Base-by-base conservation (phyloP, 2,329 filamentous ascomycete species). In the Colletotrichum lupini region DNA sequence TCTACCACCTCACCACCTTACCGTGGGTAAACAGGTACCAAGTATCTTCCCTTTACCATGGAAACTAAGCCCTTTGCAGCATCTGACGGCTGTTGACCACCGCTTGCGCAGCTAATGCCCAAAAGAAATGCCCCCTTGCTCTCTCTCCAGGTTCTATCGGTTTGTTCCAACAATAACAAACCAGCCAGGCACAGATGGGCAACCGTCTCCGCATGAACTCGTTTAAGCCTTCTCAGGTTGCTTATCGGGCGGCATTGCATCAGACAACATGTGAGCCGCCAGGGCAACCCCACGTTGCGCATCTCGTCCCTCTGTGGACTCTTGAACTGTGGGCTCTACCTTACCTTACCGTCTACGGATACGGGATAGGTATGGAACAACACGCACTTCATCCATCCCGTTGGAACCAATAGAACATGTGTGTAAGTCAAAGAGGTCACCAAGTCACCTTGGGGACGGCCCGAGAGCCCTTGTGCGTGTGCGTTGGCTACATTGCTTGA, bases 381-480 rank as follows among this genome's bases (percentile, higher is more conserved):
- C 19, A 62, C 59, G 12, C 60, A 52, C 59, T 26, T 24, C 30
- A 59, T 24, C 16, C 24, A 30, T 24, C 61, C 61, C 42, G 19
- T n/a, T 63, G 46, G 46, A 46, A 42, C 28, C 56, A 42, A 53
- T 35, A 30, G 9, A 35, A 22, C 19, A 49, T 49, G 42, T 22
- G 42, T 11, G 42, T 11, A 49, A 49, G 42, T 49, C 19, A 49
- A 49, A 42, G 37, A 42, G 37, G 37, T 42, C 37, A 42, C 19
- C 52, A 30, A 57, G 62, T 65, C 62, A 57, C 62, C 32, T 57
- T 65, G 35, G 32, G 53, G 49, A 57, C 22, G 53, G 62, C 55
- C 56, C 37, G 55, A 55, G 60, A 22, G 59, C 60, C 61, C 56
- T 73, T 73, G 67, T 73, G 71, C 71, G 67, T 46, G 67, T 73